These are phyloP conservation scores for Golubevia pallescens DNA, from an alignment of 1,284 basidiomycete genomes.

Conservation along the genomic window DNA sequence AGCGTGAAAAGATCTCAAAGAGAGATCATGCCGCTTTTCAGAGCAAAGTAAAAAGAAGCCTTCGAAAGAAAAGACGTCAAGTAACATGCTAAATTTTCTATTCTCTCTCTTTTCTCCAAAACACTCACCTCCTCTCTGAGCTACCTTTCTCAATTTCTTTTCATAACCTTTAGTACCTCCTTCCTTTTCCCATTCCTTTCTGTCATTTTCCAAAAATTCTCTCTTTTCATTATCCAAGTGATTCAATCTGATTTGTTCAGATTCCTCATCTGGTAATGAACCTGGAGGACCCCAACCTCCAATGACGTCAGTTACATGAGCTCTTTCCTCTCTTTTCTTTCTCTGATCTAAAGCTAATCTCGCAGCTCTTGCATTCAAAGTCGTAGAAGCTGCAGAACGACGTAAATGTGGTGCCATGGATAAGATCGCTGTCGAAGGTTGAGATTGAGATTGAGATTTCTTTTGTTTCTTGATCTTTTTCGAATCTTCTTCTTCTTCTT, in stretches of 20 bases:
- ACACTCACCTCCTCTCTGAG: constrained; percentile 45
- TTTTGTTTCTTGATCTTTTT: not conserved
- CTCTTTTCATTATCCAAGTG: constrained; percentile 22
- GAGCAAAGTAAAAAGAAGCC: no score
- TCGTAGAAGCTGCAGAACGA: constrained; percentile 36
- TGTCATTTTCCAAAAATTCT: constrained; percentile 23
- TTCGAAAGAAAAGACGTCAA: not conserved
- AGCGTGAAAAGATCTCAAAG: not conserved
- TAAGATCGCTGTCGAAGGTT: constrained; percentile 40
- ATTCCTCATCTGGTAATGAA: constrained; percentile 23
- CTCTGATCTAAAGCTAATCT: constrained; percentile 48
- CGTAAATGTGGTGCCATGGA: constrained; percentile 57
- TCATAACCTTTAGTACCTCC: constrained; percentile 53
- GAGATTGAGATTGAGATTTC: not conserved
- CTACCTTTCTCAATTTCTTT: constrained; percentile 51
- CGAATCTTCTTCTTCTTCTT: constrained; percentile 8
- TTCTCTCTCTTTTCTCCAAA: no score
- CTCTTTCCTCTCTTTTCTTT: constrained; percentile 44
- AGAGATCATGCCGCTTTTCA: not conserved
- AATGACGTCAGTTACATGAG: constrained; percentile 56
- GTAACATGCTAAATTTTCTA: no score
- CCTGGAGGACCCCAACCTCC: constrained; percentile 60
- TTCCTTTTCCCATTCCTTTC: constrained; percentile 28
- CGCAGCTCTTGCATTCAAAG: constrained; percentile 48
- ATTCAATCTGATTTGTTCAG: not conserved